Evolutionary conservation across 2,329 filamentous ascomycete genomes (phyloP), one percentile per base, ranked within the genome.

Genomic region (Thelonectria olida): DNA sequence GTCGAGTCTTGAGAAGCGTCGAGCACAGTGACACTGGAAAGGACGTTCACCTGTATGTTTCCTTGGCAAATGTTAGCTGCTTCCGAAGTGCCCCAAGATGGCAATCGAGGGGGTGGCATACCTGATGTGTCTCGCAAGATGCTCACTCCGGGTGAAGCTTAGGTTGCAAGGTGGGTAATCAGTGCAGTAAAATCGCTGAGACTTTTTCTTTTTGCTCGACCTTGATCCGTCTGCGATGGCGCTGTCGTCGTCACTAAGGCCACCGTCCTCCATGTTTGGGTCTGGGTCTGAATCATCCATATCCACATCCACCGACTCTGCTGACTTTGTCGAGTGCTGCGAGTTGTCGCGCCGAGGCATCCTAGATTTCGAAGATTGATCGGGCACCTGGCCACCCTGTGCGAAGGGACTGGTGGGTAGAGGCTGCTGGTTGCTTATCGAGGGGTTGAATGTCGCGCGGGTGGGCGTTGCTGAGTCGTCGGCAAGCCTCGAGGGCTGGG

Each of bases 41-140:
- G 96, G 96, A 25, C 96, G 89, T 81, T 99, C 96, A 54, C 96
- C 96, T 1, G 96, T 99, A 73, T 99, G 96, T 86, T 98, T 98
- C 71, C 93, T 61, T 52, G 7, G 4, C 28, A 7, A 22, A n/a
- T 41, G 58, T 61, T 61, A 61, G 58, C 17, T 20, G 17, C 7
- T 19, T 34, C 20, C 2, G 22, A 17, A 38, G 19, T 45, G 57
- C 44, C 49, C 27, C 44, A 47, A 7, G 10, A 17, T 9, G n/a
- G n/a, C n/a, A n/a, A n/a, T n/a, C n/a, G n/a, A 17, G 2, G 45
- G 53, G 17, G 23, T 23, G 15, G 58, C 70, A 34, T 85, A 94
- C 90, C 94, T 88, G 70, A 99, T 98, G 73, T 99, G 96, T 52
- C 96, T 87, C 15, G 95, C 95, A 62, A 99, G 79, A 81, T 99